Evolutionary conservation across 2,329 filamentous ascomycete genomes (phyloP), one percentile per base, ranked within the genome.

Genomic region (Botrytis deweyae): DNA sequence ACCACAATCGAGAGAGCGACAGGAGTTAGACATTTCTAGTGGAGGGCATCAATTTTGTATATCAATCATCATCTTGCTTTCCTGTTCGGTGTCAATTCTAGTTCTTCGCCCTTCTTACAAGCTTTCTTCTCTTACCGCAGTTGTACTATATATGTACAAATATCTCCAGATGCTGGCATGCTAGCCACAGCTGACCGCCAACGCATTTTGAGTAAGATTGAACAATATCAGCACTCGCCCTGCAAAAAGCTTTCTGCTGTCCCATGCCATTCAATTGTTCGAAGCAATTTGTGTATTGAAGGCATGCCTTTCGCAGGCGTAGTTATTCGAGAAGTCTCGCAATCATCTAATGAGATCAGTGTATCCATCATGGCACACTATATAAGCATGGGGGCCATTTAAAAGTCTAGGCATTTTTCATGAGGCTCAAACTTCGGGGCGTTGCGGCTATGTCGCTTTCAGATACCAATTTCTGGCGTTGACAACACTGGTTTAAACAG

Each of bases 21-120:
- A 69, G 66, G 66, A 69, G 66, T 69, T 69, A 22, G 49, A 49
- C 25, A 69, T 69, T 69, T 58, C 55, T 29, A n/a, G 66, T 58
- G 49, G 38, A 33, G 38, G 66, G 49, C 49, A 69, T 38, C 29
- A 52, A 49, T 69, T 58, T 69, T 69, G 66, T 69, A 58, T 69
- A 69, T 69, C 36, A 25, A 67, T 33, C 25, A 58, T 29, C 36
- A 20, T 42, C 38, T n/a, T 69, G n/a, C 20, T 29, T 44, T 58
- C 7, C n/a, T 58, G 4, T 58, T 42, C 40, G 49, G 66, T 42
- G n/a, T 69, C 36, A 42, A 69, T 69, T 69, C 7, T 69, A 58
- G 25, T 42, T 25, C 22, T 68, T 38, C n/a, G 22, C 12, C 22
- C 20, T 33, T 58, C 14, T 16, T 58, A 20, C 10, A 36, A 49